A percentile compares a stretch with the other conserved stretches of the same genome.
Conservation (phyloP, 169 alveolate species). For the Eimeria mitis region DNA sequence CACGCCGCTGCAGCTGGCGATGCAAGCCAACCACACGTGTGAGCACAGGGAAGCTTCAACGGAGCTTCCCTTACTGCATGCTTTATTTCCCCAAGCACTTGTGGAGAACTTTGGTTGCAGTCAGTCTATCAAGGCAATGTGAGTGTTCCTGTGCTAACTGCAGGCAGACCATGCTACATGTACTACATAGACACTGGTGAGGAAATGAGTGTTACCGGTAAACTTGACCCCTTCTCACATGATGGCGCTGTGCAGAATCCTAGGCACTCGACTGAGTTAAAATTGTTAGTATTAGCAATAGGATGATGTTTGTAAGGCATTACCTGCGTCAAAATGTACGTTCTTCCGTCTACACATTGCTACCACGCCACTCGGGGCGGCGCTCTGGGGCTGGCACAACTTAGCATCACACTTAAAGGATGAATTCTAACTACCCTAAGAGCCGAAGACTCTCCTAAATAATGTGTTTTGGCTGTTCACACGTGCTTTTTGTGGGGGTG, state of each 20-base stretch:
- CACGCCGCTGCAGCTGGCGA: too few relatives aligned
- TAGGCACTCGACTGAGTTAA: neutral
- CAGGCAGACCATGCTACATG: too few relatives aligned
- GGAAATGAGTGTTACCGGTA: neutral
- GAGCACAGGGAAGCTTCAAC: too few relatives aligned
- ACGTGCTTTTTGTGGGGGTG: neutral
- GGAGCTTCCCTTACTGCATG: too few relatives aligned
- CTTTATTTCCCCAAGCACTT: too few relatives aligned
- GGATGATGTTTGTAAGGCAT: neutral
- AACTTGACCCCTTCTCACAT: neutral
- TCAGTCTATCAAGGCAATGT: too few relatives aligned
- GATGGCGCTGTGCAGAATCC: neutral
- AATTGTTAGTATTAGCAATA: neutral
- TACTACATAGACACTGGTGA: too few relatives aligned
- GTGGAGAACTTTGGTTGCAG: too few relatives aligned
- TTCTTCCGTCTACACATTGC: neutral
- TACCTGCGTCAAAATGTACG: neutral
- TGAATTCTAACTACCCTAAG: neutral
- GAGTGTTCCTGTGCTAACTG: too few relatives aligned
- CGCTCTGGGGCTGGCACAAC: conserved; percentile 10
- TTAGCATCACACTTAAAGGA: neutral
- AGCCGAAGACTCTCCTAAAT: neutral
- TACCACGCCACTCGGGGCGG: neutral
- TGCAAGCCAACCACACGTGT: too few relatives aligned
- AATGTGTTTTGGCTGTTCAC: neutral